Evolutionary conservation across 2,329 filamentous ascomycete genomes (phyloP).

Genomic region (Penicillium sp.): DNA sequence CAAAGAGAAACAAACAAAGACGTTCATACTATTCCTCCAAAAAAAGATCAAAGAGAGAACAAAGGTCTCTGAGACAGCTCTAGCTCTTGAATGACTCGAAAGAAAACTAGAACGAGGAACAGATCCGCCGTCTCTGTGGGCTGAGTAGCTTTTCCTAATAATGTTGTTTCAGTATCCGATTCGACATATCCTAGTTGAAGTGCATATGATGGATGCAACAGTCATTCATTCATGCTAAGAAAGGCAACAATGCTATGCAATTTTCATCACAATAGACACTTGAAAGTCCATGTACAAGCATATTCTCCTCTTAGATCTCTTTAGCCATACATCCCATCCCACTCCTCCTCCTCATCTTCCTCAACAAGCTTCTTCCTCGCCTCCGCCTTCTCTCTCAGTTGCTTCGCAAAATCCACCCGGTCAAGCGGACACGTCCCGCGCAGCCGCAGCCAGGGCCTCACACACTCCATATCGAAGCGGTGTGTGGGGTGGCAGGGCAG

Average conservation of each 20-base stretch:
- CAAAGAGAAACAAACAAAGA: neutral
- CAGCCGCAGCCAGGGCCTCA: constrained; percentile 63
- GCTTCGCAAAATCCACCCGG: constrained; percentile 58
- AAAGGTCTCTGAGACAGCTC: neutral
- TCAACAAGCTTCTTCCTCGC: constrained; percentile 46
- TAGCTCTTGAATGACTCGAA: neutral
- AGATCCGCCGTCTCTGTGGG: neutral
- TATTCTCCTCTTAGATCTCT: neutral
- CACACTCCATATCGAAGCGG: constrained; percentile 64
- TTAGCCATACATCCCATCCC: constrained; percentile 51
- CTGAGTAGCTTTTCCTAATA: too few relatives aligned
- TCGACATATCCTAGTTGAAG: neutral
- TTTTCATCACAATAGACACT: neutral
- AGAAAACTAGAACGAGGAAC: neutral
- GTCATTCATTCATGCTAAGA: constrained; percentile 7
- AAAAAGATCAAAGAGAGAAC: neutral
- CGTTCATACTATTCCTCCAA: neutral
- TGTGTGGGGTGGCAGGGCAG: constrained; percentile 63
- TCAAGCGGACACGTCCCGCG: constrained; percentile 65
- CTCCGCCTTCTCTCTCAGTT: constrained; percentile 52
- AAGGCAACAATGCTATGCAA: neutral
- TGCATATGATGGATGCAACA: neutral
- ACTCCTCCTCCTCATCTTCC: constrained; percentile 48
- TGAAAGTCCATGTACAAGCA: constrained; percentile 2
- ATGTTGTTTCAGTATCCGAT: too few relatives aligned